Evolutionary conservation across 805 yeast genomes (phyloP).

Genomic region (Candida dajiaensis): DNA sequence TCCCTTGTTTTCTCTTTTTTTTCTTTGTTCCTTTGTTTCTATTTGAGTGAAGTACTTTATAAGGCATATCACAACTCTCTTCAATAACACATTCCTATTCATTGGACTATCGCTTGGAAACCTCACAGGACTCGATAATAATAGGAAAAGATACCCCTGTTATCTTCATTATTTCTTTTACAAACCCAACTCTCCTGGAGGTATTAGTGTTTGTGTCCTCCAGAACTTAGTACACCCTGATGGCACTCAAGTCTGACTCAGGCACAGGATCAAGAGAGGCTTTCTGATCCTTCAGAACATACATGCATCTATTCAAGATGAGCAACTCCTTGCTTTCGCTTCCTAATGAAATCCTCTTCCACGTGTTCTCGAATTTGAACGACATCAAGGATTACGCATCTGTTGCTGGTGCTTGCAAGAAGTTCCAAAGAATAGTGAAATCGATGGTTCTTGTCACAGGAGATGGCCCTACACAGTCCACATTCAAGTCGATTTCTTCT

Average conservation of each 20-base stretch:
- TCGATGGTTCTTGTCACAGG: slow-evolving; percentile 2
- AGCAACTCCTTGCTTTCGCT: not conserved
- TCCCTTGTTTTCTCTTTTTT: too few species aligned
- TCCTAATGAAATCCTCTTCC: slow-evolving; percentile 4
- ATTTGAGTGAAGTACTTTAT: too few species aligned
- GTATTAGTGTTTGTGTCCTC: not conserved
- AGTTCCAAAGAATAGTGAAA: slow-evolving; percentile 1
- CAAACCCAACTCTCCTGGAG: too few species aligned
- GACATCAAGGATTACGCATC: slow-evolving; percentile 1
- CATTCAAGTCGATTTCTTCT: slow-evolving; percentile 1
- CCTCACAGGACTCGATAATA: not conserved
- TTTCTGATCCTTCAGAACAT: too few species aligned
- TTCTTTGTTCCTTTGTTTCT: too few species aligned
- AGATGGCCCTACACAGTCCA: slow-evolving; percentile 2
- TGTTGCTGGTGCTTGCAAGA: slow-evolving; percentile 1
- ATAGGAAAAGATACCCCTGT: too few species aligned
- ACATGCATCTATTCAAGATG: not conserved
- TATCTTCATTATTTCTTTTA: too few species aligned
- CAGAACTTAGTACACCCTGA: not conserved
- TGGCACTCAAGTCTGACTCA: not conserved
- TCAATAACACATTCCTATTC: not conserved
- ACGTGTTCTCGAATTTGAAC: not conserved
- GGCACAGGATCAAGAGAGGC: not conserved
- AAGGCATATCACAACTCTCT: too few species aligned
- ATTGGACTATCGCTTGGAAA: not conserved